Base-by-base conservation (phyloP, 768 basidiomycete species). In the Termitomyces sp. region DNA sequence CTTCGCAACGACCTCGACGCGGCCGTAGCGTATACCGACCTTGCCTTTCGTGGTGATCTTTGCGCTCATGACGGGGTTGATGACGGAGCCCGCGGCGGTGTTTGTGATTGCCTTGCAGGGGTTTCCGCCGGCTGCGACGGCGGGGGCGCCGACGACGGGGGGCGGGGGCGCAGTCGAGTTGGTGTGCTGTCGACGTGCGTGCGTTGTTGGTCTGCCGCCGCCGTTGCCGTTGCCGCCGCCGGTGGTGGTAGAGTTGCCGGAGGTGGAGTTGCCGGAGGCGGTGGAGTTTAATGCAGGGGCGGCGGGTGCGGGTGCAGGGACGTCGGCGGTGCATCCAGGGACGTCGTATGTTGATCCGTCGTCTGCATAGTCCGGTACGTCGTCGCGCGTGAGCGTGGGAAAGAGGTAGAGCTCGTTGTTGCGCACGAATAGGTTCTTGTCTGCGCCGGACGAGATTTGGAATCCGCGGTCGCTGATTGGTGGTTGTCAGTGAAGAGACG, bases 1-100 rank as follows among this genome's bases (percentile, higher is more conserved):
- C 67, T 83, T 85, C 0, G 89, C 89, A 0, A 76, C 72, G 2
- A 88, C 74, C 70, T 87, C 81, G 41, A 87, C 82, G 56, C 82
- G 79, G 0, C 87, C 87, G 60, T 81, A 87, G 54, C 72, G 74
- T 59, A 89, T 80, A 62, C 69, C 65, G 76, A 80, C 61, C 74
- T 84, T 75, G 73, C 83, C 80, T 77, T 76, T 70, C 1, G 93
- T 95, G 63, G 78, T 84, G 64, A 95, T 77, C 33, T 91, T 81
- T 12, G 90, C 91, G 57, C 81, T 85, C 77, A 83, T 83, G 18
- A 91, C 86, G 2, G 93, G 93, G 64, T 87, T 88, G 71, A 95
- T 86, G 1, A 85, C 74, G 1, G 78, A 67, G 56, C 77, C 67
- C 0, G 52, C 58, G 67, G 77, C 63, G 69, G 28, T 35, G 30